These are phyloP conservation scores for Starmerella apis DNA, from an alignment of 805 yeast genomes.

Conservation along the genomic window DNA sequence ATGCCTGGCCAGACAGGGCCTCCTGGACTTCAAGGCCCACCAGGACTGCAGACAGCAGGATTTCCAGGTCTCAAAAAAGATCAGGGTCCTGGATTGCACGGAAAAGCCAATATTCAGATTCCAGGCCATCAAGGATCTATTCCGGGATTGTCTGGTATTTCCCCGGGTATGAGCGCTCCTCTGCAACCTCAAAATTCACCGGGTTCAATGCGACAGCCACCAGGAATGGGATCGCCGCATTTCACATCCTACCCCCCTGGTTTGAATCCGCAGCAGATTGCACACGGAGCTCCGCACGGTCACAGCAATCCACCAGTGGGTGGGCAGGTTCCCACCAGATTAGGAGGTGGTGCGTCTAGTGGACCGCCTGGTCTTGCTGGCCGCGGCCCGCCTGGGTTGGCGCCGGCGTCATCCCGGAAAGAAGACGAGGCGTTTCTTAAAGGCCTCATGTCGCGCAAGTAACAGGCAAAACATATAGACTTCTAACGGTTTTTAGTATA, in stretches of 20 bases:
- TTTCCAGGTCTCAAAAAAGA: not conserved
- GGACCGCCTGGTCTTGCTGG: slow-evolving; percentile 4
- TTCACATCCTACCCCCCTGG: slow-evolving; percentile 12
- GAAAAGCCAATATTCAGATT: not conserved
- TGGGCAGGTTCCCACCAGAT: slow-evolving; percentile 1
- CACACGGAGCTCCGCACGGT: not conserved
- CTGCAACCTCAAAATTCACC: not conserved
- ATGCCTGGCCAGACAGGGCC: too few relatives aligned
- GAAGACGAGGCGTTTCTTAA: slow-evolving; percentile 17
- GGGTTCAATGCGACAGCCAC: slow-evolving; percentile 1
- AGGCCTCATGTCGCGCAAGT: slow-evolving; percentile 8
- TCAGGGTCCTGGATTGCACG: not conserved
- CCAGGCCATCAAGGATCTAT: not conserved
- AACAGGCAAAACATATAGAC: not conserved
- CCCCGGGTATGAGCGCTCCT: not conserved
- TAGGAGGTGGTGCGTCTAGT: not conserved
- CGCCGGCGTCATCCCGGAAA: slow-evolving; percentile 7
- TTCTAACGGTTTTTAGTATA: not conserved
- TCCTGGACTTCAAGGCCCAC: not conserved
- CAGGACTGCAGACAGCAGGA: not conserved
- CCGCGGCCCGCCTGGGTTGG: not conserved
- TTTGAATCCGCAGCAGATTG: slow-evolving; percentile 6
- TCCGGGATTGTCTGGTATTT: not conserved
- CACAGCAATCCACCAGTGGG: too few relatives aligned
- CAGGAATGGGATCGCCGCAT: slow-evolving; percentile 10